These are phyloP conservation scores for Pseudoneurospora amorphoporcata DNA, from an alignment of 495 filamentous ascomycete genomes.

Conservation along the genomic window DNA sequence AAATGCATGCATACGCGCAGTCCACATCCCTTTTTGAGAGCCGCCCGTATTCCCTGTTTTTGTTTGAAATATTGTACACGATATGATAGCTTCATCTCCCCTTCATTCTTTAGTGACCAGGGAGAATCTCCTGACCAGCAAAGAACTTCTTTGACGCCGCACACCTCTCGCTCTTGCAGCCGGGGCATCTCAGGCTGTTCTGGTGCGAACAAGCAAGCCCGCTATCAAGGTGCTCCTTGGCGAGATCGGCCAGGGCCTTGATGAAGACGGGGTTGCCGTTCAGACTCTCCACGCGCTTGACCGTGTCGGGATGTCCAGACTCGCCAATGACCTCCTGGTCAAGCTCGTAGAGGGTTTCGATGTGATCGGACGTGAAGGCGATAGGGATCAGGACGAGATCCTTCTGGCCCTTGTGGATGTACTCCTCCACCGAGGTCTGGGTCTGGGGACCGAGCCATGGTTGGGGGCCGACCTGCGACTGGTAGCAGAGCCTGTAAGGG, in stretches of 20 bases:
- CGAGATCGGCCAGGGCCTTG: slow-evolving; percentile 77
- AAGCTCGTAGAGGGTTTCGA: slow-evolving; percentile 93
- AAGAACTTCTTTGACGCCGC: slow-evolving; percentile 89
- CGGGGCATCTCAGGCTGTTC: slow-evolving; percentile 88
- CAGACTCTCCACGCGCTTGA: slow-evolving; percentile 87
- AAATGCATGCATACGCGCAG: not conserved
- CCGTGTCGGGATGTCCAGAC: slow-evolving; percentile 60
- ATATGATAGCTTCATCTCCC: not conserved
- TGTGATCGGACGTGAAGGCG: slow-evolving; percentile 96
- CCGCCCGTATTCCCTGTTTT: not conserved
- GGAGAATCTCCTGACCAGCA: slow-evolving; percentile 36
- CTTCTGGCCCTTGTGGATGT: slow-evolving; percentile 82
- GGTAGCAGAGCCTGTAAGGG: slow-evolving; percentile 91
- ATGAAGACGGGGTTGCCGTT: slow-evolving; percentile 93
- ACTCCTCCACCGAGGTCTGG: slow-evolving; percentile 71
- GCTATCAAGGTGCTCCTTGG: slow-evolving; percentile 63
- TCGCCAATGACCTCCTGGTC: slow-evolving; percentile 94
- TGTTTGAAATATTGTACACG: not conserved
- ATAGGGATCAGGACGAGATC: slow-evolving; percentile 91
- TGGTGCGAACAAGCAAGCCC: slow-evolving; percentile 60
- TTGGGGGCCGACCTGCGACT: slow-evolving; percentile 91
- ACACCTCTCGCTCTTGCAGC: slow-evolving; percentile 85
- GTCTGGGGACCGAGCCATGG: slow-evolving; percentile 97
- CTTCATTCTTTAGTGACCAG: not conserved
- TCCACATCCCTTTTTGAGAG: not conserved